Evolutionary conservation across 225 moss, liverwort and hornwort species (phyloP), one percentile per base, ranked within the genome.

Genomic region (Pseudoscleropodium purum): DNA sequence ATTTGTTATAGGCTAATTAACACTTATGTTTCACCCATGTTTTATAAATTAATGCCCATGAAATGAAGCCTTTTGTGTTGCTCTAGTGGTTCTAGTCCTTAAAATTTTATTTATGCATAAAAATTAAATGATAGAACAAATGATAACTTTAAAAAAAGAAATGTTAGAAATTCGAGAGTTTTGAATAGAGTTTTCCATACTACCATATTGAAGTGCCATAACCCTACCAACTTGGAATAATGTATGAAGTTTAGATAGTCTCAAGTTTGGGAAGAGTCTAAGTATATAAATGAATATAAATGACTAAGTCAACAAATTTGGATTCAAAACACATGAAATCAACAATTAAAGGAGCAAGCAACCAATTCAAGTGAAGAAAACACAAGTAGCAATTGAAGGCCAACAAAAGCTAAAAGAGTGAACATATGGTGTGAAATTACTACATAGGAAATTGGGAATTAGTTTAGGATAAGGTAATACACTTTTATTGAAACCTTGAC

Each of bases 151-250:
- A 3, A 27, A 18, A 29, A 10, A 17, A 23, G 2, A 43, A 3
- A 27, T 43, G 3, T 74, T 45, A 18, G 6, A 47, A 45, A 2
- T 18, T 74, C 0, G 1, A 30, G 30, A 45, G 8, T 47, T 47
- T 29, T 75, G 1, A 45, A 0, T 0, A 6, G 0, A 30, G 18
- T 18, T 47, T 4, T 31, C 7, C 0, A 0, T 18, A 0, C 1
- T 47, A 1, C 18, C 11, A 75, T 75, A 12, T 18, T 31, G 0
- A 19, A 75, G 2, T 18, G 31, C 19, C 18, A 18, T 47, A 47
- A 31, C 47, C 31, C 45, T 30, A 74, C 29, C 30, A 30, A 74
- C 1, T 45, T 74, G 6, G 1, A 18, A 30, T 29, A 18, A 74
- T 29, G 3, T 45, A 74, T 29, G 4, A 30, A 45, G 1, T 18